phyloP scores from a whole-genome alignment of 169 alveolate genomes.

The Eimeria praecox region DNA sequence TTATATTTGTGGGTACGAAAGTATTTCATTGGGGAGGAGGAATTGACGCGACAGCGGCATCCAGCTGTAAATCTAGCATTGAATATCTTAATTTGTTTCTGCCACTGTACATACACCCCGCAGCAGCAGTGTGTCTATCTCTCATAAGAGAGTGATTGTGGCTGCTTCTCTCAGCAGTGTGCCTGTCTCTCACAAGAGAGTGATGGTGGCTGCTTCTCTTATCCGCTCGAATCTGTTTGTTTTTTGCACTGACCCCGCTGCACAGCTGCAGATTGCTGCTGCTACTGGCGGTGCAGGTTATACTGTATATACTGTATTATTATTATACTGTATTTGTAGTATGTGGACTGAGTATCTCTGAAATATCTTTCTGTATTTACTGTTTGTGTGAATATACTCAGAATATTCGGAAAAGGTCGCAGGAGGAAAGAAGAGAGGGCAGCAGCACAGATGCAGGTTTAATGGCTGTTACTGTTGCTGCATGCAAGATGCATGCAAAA shows the following conservation, averaged over 20 bases:
- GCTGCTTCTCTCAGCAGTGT: neutral
- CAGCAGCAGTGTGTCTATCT: no score
- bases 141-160: neutral
- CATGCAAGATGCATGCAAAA: neutral
- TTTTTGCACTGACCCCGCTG: neutral
- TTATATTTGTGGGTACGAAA: neutral
- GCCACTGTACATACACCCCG: no score
- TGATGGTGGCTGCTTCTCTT: neutral
- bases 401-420: conserved; percentile 25
- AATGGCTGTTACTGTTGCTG: neutral
- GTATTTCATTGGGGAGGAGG: neutral
- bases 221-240: no score
- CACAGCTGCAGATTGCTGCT: neutral
- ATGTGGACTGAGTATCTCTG: neutral
- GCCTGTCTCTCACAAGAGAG: neutral
- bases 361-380: neutral
- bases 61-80: no score
- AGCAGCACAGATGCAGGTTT: neutral
- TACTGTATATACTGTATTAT: neutral
- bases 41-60: no score
- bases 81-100: no score
- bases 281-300: neutral
- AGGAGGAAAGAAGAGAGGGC: conserved; percentile 21
- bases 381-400: neutral
- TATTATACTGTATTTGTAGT: neutral